A percentile compares a stretch with the other conserved stretches of the same genome.
Conservation (phyloP, 805 yeast species). For the Candida berthetii region DNA sequence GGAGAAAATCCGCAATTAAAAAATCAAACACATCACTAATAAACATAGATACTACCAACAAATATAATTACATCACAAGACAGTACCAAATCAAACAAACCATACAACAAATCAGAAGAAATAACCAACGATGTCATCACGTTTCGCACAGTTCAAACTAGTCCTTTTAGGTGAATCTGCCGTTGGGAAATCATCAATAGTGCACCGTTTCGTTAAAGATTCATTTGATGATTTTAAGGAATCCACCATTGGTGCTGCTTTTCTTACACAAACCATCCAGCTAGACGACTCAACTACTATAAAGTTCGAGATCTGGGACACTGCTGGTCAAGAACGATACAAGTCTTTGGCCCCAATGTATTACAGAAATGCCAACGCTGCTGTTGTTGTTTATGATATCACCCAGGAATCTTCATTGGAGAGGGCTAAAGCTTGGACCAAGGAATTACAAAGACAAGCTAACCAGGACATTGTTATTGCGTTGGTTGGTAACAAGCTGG, state of each 20-base stretch:
- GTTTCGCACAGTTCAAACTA: slow-evolving; percentile 50
- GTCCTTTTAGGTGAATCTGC: slow-evolving; percentile 64
- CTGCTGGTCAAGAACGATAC: slow-evolving; percentile 82
- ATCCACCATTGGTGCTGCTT: slow-evolving; percentile 84
- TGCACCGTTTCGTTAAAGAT: slow-evolving; percentile 65
- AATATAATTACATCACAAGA: too few relatives aligned
- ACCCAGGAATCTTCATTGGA: slow-evolving; percentile 57
- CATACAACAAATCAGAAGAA: too few relatives aligned
- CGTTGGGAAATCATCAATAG: slow-evolving; percentile 64
- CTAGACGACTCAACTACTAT: slow-evolving; percentile 48
- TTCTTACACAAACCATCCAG: slow-evolving; percentile 59
- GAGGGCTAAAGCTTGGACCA: slow-evolving; percentile 73
- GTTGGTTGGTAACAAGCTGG: slow-evolving; percentile 74
- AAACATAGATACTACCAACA: background rate
- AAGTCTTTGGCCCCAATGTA: slow-evolving; percentile 79
- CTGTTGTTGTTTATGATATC: slow-evolving; percentile 72
- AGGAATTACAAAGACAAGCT: slow-evolving; percentile 66
- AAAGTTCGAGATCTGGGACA: slow-evolving; percentile 81
- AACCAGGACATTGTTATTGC: slow-evolving; percentile 57
- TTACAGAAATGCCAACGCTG: slow-evolving; percentile 76
- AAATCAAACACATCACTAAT: background rate
- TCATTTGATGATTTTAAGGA: slow-evolving; percentile 69
- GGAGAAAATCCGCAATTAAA: too few relatives aligned
- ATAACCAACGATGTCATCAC: slow-evolving; percentile 9
- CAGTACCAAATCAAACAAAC: too few relatives aligned